Evolutionary conservation across 106 monocot genomes (phyloP).

Genomic region (Xerophyta viscosa): DNA sequence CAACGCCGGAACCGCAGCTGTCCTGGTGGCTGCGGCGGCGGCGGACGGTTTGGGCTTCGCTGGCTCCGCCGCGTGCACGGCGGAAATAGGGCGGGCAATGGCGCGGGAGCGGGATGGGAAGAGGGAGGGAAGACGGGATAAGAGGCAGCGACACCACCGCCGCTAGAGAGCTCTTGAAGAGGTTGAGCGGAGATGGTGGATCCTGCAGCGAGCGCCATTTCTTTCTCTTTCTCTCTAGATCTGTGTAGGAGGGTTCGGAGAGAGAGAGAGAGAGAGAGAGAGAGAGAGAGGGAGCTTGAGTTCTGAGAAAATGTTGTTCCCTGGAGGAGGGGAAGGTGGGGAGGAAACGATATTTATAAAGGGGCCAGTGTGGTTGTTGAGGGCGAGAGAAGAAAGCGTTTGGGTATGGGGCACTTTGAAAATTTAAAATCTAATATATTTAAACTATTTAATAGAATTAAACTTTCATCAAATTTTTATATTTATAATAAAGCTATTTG

Average conservation of each 20-base stretch:
- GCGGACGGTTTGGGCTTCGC: conserved; percentile 22
- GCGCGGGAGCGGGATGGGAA: neutral
- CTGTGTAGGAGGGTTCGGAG: neutral
- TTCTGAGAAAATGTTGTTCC: neutral
- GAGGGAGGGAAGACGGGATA: conserved; percentile 1
- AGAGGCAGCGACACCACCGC: neutral
- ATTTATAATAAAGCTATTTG: too few relatives aligned
- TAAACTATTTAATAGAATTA: too few relatives aligned
- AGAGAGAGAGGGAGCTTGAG: neutral
- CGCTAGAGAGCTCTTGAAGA: neutral
- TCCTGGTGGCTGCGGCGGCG: neutral
- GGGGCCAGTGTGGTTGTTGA: too few relatives aligned
- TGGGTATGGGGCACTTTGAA: too few relatives aligned
- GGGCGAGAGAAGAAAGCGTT: too few relatives aligned
- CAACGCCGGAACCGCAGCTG: neutral
- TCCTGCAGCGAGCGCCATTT: conserved; percentile 5
- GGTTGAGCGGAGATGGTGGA: neutral
- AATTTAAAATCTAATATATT: too few relatives aligned
- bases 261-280: conserved; percentile 1
- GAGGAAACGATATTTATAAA: too few relatives aligned
- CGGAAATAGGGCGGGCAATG: conserved; percentile 9
- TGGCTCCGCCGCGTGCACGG: conserved; percentile 22
- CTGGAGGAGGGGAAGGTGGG: neutral
- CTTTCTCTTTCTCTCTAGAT: neutral
- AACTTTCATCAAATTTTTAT: too few relatives aligned